Evolutionary conservation across 495 filamentous ascomycete species (phyloP).

Genomic region (Hyaloscypha bicolor): DNA sequence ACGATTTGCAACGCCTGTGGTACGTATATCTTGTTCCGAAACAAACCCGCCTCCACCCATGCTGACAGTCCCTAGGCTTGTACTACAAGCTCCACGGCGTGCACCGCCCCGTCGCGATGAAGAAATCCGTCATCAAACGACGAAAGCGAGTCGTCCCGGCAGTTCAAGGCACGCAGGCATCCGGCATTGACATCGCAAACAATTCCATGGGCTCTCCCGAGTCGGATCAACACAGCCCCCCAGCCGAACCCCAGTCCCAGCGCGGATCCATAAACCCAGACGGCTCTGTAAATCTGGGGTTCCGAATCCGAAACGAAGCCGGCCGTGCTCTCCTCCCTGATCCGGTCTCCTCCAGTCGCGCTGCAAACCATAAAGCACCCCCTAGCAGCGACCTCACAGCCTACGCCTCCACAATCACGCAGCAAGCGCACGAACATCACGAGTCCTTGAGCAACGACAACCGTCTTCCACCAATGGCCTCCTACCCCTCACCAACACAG

Average conservation of each 20-base stretch:
- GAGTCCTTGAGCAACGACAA: constrained; percentile 55
- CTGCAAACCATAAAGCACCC: constrained; percentile 39
- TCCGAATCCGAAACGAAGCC: constrained; percentile 49
- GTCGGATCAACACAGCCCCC: constrained; percentile 46
- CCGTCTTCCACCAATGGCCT: constrained; percentile 51
- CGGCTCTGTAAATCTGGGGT: constrained; percentile 61
- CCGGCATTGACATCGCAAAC: constrained; percentile 39
- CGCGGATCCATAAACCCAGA: constrained; percentile 54
- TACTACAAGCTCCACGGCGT: constrained; percentile 96
- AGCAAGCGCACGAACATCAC: constrained; percentile 38
- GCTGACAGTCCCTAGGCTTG: constrained; percentile 59
- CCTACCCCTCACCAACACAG: constrained; percentile 42
- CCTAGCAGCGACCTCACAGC: constrained; percentile 43
- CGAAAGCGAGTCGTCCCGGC: constrained; percentile 94
- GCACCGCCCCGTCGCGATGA: constrained; percentile 93
- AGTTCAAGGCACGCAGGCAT: constrained; percentile 50
- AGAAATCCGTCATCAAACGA: constrained; percentile 94
- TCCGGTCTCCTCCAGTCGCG: constrained; percentile 39
- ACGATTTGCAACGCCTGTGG: constrained; percentile 99
- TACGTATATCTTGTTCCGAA: constrained; percentile 48
- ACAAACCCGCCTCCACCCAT: not conserved
- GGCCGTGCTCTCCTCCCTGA: constrained; percentile 50
- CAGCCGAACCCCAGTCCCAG: constrained; percentile 37
- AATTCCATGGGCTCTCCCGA: constrained; percentile 38
- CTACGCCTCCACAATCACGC: constrained; percentile 40